Evolutionary conservation across 1,284 basidiomycete genomes (phyloP).

Genomic region (Ustilago curta): DNA sequence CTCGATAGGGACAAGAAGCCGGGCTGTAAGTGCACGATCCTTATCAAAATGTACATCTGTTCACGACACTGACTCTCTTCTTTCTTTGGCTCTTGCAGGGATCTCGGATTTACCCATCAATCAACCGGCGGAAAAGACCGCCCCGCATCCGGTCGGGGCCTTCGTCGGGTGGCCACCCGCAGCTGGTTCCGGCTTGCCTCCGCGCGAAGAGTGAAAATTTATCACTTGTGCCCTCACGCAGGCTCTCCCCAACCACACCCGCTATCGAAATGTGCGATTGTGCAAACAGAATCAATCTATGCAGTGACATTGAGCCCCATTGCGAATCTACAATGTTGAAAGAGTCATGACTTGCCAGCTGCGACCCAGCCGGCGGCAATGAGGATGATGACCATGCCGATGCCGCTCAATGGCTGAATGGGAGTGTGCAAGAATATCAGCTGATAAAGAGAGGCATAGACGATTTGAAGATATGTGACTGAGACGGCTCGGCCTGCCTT

Average conservation of each 20-base stretch:
- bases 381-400: slow-evolving; percentile 52
- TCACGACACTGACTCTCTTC: slow-evolving; percentile 6
- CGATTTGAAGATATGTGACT: slow-evolving; percentile 49
- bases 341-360: slow-evolving; percentile 24
- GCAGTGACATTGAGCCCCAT: neutral
- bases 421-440: slow-evolving; percentile 48
- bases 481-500: slow-evolving; percentile 52
- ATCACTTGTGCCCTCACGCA: neutral
- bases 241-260: neutral
- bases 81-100: slow-evolving; percentile 10
- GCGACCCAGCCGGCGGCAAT: slow-evolving; percentile 50
- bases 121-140: slow-evolving; percentile 46
- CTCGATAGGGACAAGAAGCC: slow-evolving; percentile 33
- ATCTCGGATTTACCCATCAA: slow-evolving; percentile 54
- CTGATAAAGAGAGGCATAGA: slow-evolving; percentile 51
- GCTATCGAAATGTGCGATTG: neutral
- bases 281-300: neutral
- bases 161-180: slow-evolving; percentile 47
- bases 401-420: slow-evolving; percentile 43
- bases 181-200: slow-evolving; percentile 12
- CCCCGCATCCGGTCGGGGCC: slow-evolving; percentile 44
- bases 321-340: neutral
- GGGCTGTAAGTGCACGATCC: slow-evolving; percentile 32
- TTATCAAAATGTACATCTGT: neutral
- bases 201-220: slow-evolving; percentile 15